Conservation (phyloP, 2,329 filamentous ascomycete genomes). For the Capronia epimyces region DNA sequence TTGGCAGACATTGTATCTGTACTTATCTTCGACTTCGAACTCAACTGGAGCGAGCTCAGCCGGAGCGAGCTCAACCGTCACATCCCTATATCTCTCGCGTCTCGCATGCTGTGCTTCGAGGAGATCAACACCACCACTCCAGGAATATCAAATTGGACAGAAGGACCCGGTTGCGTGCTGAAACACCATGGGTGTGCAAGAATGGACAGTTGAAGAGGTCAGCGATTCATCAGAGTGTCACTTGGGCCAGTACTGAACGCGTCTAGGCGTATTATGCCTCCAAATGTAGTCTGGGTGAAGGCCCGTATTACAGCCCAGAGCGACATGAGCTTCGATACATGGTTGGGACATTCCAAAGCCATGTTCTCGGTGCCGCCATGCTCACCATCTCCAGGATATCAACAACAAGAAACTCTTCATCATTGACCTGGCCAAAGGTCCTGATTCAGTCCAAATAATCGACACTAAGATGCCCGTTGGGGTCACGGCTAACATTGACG, state of each 20-base stretch:
- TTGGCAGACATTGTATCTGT: too few relatives aligned
- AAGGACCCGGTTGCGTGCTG: neutral
- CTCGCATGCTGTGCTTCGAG: too few relatives aligned
- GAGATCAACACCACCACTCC: too few relatives aligned
- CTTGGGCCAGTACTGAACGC: neutral
- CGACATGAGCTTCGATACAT: conserved; percentile 41
- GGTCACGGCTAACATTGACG: conserved; percentile 73
- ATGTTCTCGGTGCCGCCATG: conserved; percentile 43
- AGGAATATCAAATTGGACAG: too few relatives aligned
- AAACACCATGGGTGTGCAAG: conserved; percentile 32
- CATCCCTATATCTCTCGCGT: too few relatives aligned
- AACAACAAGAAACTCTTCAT: conserved; percentile 68
- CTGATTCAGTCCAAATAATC: conserved; percentile 52
- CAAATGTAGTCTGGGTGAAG: conserved; percentile 38
- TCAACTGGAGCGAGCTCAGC: too few relatives aligned
- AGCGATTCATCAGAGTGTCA: conserved; percentile 3
- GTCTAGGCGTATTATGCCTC: conserved; percentile 32
- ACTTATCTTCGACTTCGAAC: too few relatives aligned
- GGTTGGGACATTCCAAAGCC: conserved; percentile 9
- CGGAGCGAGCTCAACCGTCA: too few relatives aligned
- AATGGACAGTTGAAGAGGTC: conserved; percentile 47
- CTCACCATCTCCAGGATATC: conserved; percentile 67
- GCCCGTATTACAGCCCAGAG: conserved; percentile 37
- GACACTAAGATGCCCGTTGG: conserved; percentile 56
- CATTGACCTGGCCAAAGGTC: conserved; percentile 60